Evolutionary conservation across 208 protist genomes (phyloP), one percentile per base, ranked within the genome.

Genomic region (Polymyxa betae): DNA sequence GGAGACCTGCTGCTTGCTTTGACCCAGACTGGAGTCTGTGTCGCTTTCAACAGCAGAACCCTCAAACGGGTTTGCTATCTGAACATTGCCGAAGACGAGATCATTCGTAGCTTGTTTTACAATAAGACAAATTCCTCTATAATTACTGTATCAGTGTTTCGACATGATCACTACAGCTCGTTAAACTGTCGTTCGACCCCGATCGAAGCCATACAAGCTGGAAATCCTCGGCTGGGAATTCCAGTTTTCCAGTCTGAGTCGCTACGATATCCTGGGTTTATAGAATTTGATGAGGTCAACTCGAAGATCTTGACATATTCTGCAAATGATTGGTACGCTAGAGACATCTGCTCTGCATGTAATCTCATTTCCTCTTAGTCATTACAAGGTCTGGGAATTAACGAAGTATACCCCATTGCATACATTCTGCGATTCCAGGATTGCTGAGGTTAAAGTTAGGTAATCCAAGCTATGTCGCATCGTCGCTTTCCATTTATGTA

Each of bases 221-320:
- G 89, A 35, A 0, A 52, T 66, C 68, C 89, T 0, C 44, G 0
- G 0, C 35, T 0, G 0, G 89, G 89, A 20, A 29, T 16, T 0
- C 0, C 12, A 46, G 77, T 91, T 12, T 93, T 93, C 52, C 88
- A 90, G 20, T 44, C 35, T 38, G 92, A 93, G 88, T 92, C 88
- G 24, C 90, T 93, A 0, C 49, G 72, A 5, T 52, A 44, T 10
- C 88, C 88, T n/a, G 88, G 91, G 46, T 93, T 93, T 32, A 91
- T 93, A 40, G 92, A 93, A 60, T 93, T 93, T 52, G 92, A 93
- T 88, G 92, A 93, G 12, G 92, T 93, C 38, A 93, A 93, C 54
- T 60, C 64, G 40, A 93, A 92, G 78, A 82, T 93, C 12, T 44
- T 93, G 24, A 93, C 92, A 16, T 92, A 77, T 88, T 92, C 87